phyloP scores from a whole-genome alignment of 1,284 basidiomycete genomes.

The Pisolithus thermaeus region DNA sequence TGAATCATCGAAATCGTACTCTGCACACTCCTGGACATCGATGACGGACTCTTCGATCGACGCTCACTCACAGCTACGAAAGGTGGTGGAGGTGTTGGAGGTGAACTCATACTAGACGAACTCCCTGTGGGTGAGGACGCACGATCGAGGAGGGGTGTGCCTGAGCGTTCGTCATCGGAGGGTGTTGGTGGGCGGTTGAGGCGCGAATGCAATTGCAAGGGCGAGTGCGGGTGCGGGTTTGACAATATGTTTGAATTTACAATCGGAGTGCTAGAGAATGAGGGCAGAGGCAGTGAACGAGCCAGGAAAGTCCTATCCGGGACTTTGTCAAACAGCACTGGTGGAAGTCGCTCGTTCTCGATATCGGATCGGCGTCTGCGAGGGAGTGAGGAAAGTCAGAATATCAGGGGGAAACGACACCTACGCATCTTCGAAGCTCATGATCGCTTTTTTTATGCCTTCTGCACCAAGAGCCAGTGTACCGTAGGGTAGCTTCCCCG shows the following conservation, averaged over 20 bases:
- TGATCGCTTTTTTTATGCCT: constrained; percentile 90
- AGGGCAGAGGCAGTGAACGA: constrained; percentile 30
- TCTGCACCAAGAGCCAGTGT: constrained; percentile 84
- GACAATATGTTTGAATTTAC: too few species aligned
- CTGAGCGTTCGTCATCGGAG: constrained; percentile 23
- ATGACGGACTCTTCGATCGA: constrained; percentile 61
- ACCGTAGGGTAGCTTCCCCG: constrained; percentile 74
- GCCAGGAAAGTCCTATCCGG: constrained; percentile 45
- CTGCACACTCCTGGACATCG: constrained; percentile 83
- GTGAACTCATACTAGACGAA: constrained; percentile 19
- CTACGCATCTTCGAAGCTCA: constrained; percentile 88
- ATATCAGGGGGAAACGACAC: constrained; percentile 28
- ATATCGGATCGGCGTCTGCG: constrained; percentile 89
- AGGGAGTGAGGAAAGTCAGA: not conserved
- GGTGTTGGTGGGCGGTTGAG: constrained; percentile 41
- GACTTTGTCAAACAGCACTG: constrained; percentile 82
- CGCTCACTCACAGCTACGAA: constrained; percentile 53
- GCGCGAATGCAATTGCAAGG: constrained; percentile 27
- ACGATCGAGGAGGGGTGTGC: constrained; percentile 28
- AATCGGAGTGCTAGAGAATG: too few species aligned
- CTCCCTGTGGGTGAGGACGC: constrained; percentile 23
- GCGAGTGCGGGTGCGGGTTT: too few species aligned
- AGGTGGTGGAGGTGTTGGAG: constrained; percentile 31
- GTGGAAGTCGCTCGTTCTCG: constrained; percentile 92
- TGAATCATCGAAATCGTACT: constrained; percentile 91